Base-by-base conservation (phyloP, 2,329 filamentous ascomycete species). In the Fonsecaea pugnacius region DNA sequence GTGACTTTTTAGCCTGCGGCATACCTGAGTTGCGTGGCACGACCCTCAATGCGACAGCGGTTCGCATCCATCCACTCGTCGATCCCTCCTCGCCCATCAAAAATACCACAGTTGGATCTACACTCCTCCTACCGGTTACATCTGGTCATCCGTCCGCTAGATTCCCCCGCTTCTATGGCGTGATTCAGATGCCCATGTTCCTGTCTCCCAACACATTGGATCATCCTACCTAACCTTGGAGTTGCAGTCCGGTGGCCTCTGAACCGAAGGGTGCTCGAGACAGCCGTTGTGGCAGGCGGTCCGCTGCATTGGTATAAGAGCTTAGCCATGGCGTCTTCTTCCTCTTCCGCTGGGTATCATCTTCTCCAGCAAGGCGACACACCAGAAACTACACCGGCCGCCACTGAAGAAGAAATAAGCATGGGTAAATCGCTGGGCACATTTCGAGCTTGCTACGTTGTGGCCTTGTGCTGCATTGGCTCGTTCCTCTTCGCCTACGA, bases 401-500 rank as follows among this genome's bases (percentile, higher is more conserved):
- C 40, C 1, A 46, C 53, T 24, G 48, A 55, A 62, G 40, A 68
- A 38, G 69, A 67, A 12, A 54, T 61, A 36, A 59, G 30, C 16
- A 77, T 75, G 74, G 74, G 72, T 60, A 72, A 72, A 58, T 73
- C 65, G 63, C 72, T 78, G 18, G 76, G 76, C 50, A 69, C 74
- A 36, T 69, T 77, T 53, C 69, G 76, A 48, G 76, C 75, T 55
- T 69, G 72, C 40, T 77, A 75, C 53, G 73, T 78, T 30, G 76
- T 74, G 30, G 73, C 71, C 0, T 71, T 74, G 58, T 75, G 75
- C 66, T 77, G 74, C 57, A 76, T 78, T 70, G 75, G 75, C 27
- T 77, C 75, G 2, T 78, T 77, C 9, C 67, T 79, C 5, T 79
- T 78, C 62, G 77, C 77, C 32, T 79, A 78, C 70, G 77, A 79